Evolutionary conservation across 345 rosid genomes (phyloP), one percentile per base, ranked within the genome.

Genomic region (Populus euphratica): DNA sequence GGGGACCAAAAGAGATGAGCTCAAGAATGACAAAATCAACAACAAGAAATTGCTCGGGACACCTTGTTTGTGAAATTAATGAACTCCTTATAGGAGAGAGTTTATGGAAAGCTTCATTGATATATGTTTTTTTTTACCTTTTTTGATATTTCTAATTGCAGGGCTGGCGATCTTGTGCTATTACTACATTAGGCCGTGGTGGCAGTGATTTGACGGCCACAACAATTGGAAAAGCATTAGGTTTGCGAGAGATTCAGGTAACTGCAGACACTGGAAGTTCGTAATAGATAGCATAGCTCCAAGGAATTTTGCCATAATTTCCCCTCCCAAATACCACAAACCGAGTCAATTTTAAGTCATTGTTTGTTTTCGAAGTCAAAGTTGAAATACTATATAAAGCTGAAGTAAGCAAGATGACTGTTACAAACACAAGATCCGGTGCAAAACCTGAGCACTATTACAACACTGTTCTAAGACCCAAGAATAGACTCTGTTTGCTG

Each of bases 181-280:
- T 92, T 79, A 96, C 99, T 74, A 96, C 99, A 8, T 82, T 96
- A 69, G 99, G 99, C 70, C 87, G 99, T 75, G 99, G 99, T 77
- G 99, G 99, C 69, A 96, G 99, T 83, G 99, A 96, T 85, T 89
- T 96, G 86, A 94, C 99, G 8, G 99, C 98, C 79, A 96, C 99
- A 77, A 91, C 97, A 67, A 96, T 96, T 72, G 98, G 99, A 73
- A 96, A 96, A 86, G 97, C 98, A 62, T 83, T 96, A 82, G 94
- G 97, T 59, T 87, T 96, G 86, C 83, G 85, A 76, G 99, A 96
- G 90, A 96, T 96, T 89, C 99, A 94, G 99, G 99, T 92, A 70
- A 73, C 79, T 78, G 61, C 43, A 68, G 77, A 70, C 62, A 59
- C 39, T 67, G 62, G 73, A 61, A 23, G 18, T 36, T 61, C 73